Evolutionary conservation across 2,329 filamentous ascomycete genomes (phyloP).

Genomic region (Lachnellula hyalina): DNA sequence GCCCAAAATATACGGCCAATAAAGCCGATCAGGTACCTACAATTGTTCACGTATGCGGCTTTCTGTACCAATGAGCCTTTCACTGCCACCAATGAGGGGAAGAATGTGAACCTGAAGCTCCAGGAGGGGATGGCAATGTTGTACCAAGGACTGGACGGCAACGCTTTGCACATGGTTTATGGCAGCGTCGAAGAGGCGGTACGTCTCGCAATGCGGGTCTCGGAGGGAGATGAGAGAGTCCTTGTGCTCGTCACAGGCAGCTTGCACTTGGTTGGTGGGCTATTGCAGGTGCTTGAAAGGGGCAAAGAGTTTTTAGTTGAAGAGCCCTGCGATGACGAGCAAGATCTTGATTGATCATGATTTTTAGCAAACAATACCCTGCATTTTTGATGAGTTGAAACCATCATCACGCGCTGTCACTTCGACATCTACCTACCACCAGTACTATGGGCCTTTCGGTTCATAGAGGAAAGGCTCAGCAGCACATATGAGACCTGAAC

Average conservation of each 20-base stretch:
- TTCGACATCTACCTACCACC: too few species aligned
- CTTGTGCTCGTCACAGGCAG: constrained; percentile 76
- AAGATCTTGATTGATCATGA: background rate
- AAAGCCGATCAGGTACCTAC: background rate
- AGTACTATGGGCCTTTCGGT: too few species aligned
- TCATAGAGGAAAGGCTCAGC: too few species aligned
- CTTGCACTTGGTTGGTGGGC: constrained; percentile 75
- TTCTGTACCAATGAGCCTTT: constrained; percentile 76
- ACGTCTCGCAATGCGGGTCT: constrained; percentile 36
- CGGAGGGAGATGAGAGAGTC: constrained; percentile 36
- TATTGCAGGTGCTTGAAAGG: constrained; percentile 59
- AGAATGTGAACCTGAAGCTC: constrained; percentile 50
- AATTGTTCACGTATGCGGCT: constrained; percentile 63
- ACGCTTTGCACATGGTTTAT: constrained; percentile 42
- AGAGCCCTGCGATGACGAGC: background rate
- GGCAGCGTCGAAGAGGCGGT: constrained; percentile 72
- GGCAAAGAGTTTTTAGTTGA: background rate
- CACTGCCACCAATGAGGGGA: constrained; percentile 32
- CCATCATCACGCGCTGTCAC: too few species aligned
- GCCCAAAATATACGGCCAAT: too few species aligned
- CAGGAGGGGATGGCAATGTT: constrained; percentile 61
- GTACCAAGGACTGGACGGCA: constrained; percentile 53
- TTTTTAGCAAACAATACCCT: too few species aligned
- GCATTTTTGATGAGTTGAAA: too few species aligned
- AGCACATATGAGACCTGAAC: too few species aligned